A percentile compares a stretch with the other conserved stretches of the same genome.
Conservation (phyloP, 805 yeast genomes). For the Ogataea glucozyma region DNA sequence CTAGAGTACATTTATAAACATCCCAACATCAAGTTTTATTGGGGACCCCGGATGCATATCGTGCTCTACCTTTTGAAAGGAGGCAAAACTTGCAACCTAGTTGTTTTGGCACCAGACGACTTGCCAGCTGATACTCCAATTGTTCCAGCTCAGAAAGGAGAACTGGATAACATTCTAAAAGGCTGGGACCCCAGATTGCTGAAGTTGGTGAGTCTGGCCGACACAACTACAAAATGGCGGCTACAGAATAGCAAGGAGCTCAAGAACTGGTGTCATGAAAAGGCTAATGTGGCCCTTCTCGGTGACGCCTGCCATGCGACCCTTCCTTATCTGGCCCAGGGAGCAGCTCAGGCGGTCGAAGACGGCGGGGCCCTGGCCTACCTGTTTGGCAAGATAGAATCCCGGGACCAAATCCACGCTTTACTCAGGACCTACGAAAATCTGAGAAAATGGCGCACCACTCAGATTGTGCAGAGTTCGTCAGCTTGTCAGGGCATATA, state of each 20-base stretch:
- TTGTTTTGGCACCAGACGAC: conserved; percentile 13
- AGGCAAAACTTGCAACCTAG: conserved; percentile 14
- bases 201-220: conserved; percentile 8
- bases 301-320: conserved; percentile 18
- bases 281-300: conserved; percentile 11
- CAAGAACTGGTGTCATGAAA: conserved; percentile 9
- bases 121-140: conserved; percentile 9
- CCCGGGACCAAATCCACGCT: conserved; percentile 7
- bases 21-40: conserved; percentile 14
- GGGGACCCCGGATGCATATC: conserved; percentile 16
- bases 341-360: conserved; percentile 16
- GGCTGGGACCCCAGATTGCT: conserved; percentile 14
- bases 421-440: conserved; percentile 8
- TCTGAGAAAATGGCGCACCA: conserved; percentile 12
- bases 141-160: conserved; percentile 8
- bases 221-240: conserved; percentile 12
- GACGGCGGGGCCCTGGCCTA: conserved; percentile 14
- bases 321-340: conserved; percentile 14
- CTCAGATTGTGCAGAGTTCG: conserved; percentile 11
- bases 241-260: conserved; percentile 13
- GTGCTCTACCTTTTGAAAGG: conserved; percentile 13
- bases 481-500: conserved; percentile 13
- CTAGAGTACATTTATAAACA: conserved; percentile 12
- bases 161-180: conserved; percentile 6
- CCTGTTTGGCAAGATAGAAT: conserved; percentile 12